phyloP scores from a whole-genome alignment of 441 rosid species.

The Euphorbia neoarborescens region DNA sequence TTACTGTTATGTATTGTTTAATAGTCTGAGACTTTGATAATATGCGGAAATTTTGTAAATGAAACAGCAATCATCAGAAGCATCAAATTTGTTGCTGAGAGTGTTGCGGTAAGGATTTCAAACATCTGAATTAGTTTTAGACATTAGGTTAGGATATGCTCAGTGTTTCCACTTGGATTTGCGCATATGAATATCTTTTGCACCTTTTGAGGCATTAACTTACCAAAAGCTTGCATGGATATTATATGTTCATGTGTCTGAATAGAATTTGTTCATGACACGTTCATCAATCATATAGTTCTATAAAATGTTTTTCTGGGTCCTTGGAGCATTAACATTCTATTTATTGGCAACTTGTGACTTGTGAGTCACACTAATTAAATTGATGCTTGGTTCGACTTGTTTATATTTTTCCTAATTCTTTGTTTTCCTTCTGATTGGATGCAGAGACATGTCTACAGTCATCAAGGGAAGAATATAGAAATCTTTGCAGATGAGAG shows the following conservation, averaged over 20 bases:
- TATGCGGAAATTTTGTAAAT: conserved; percentile 53
- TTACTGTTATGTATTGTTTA: conserved; percentile 15
- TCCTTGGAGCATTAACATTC: background rate
- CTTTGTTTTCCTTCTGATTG: conserved; percentile 10
- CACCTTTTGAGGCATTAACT: background rate
- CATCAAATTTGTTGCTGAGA: conserved; percentile 83
- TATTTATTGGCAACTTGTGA: conserved; percentile 7
- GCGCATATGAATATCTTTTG: background rate
- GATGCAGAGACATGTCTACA: conserved; percentile 81
- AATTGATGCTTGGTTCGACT: background rate
- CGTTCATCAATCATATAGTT: background rate
- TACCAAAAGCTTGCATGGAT: background rate
- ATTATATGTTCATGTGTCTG: background rate
- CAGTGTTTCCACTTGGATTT: background rate
- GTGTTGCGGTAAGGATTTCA: conserved; percentile 64
- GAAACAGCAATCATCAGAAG: conserved; percentile 61
- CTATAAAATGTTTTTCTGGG: background rate
- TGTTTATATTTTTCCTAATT: conserved; percentile 18
- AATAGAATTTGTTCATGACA: background rate
- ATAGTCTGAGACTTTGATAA: conserved; percentile 17
- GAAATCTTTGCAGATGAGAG: conserved; percentile 69
- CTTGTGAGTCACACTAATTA: conserved; percentile 2
- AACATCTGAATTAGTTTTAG: background rate
- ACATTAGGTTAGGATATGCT: background rate
- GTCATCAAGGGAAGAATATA: conserved; percentile 65